Evolutionary conservation across 1,284 basidiomycete species (phyloP), one percentile per base, ranked within the genome.

Genomic region (Puccinia novopanici): DNA sequence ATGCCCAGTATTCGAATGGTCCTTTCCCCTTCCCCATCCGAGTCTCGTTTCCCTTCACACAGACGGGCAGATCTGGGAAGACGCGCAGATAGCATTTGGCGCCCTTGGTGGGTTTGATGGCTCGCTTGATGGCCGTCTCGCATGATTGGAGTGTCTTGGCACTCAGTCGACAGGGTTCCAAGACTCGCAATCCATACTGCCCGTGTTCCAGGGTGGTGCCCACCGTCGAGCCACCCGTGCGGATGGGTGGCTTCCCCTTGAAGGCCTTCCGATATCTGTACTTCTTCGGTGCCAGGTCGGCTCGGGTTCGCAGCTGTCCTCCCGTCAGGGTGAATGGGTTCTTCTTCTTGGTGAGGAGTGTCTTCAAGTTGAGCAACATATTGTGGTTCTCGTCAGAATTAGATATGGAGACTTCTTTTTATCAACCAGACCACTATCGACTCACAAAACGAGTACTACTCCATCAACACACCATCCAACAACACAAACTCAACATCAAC

Each of bases 21-120:
- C 78, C 78, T 73, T 80, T 80, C 15, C 78, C 78, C 52, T 80
- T 80, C 5, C 78, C 78, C 78, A 80, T 80, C n/a, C 78, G 54
- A 52, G 78, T 80, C 19, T 80, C 78, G 48, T 80, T 80, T 8
- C 78, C 78, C 34, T 80, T 80, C 15, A 80, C 78, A 54, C 78
- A 80, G 65, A 80, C 78, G 9, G 78, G 78, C 9, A 80, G 37
- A 57, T 80, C 78, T n/a, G 78, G 78, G 45, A 80, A 80, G 27
- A 80, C 57, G 40, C 78, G 22, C 2, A 80, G 57, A 40, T 67
- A 80, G 65, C 42, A 73, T 45, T 74, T 65, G 10, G 70, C 57
- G 10, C 78, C 78, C 48, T 80, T 80, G 48, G 54, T 71, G 2
- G 71, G 59, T 67, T 80, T 80, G 37, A 80, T 80, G 12, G 78